Percentiles rank a stretch among this genome's conserved stretches.
Evolutionary conservation across 768 basidiomycete genomes (phyloP).

Genomic region (Boletus barrowsii): DNA sequence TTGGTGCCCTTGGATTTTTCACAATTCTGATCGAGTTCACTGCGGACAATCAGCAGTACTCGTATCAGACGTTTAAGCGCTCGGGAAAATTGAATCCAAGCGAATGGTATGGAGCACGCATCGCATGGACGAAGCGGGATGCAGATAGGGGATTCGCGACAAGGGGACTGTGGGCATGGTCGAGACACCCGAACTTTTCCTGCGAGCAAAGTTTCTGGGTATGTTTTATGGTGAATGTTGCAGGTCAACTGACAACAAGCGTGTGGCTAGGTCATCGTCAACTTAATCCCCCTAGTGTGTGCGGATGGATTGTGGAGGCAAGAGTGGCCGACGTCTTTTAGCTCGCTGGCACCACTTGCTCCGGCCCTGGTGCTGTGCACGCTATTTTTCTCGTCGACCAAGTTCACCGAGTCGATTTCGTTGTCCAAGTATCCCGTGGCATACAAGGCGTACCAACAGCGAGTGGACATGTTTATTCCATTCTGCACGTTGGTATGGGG

Average conservation of each 20-base stretch:
- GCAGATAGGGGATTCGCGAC: slow-evolving; percentile 81
- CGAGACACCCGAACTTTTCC: slow-evolving; percentile 88
- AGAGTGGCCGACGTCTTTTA: slow-evolving; percentile 24
- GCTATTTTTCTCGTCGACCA: slow-evolving; percentile 77
- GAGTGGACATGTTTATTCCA: slow-evolving; percentile 80
- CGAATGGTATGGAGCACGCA: slow-evolving; percentile 65
- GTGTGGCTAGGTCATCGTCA: slow-evolving; percentile 57
- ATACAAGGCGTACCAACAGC: slow-evolving; percentile 69
- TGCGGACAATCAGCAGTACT: slow-evolving; percentile 90
- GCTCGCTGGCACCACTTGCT: slow-evolving; percentile 38
- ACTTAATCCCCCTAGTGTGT: slow-evolving; percentile 59
- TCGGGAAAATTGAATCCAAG: slow-evolving; percentile 31
- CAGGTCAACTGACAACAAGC: slow-evolving; percentile 1
- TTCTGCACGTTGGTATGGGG: slow-evolving; percentile 45
- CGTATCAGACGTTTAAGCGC: slow-evolving; percentile 78
- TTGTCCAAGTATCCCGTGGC: slow-evolving; percentile 64
- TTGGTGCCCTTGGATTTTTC: slow-evolving; percentile 56
- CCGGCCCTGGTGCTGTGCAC: slow-evolving; percentile 62
- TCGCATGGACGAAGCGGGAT: slow-evolving; percentile 67
- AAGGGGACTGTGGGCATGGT: slow-evolving; percentile 81
- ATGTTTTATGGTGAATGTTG: slow-evolving; percentile 18
- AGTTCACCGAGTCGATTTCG: slow-evolving; percentile 80
- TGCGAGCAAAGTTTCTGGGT: slow-evolving; percentile 92
- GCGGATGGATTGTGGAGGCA: slow-evolving; percentile 28
- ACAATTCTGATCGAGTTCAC: slow-evolving; percentile 71